Percentiles rank a stretch among this genome's conserved stretches.
Evolutionary conservation across 2,329 filamentous ascomycete genomes (phyloP).

Genomic region (Botrytis fabae): DNA sequence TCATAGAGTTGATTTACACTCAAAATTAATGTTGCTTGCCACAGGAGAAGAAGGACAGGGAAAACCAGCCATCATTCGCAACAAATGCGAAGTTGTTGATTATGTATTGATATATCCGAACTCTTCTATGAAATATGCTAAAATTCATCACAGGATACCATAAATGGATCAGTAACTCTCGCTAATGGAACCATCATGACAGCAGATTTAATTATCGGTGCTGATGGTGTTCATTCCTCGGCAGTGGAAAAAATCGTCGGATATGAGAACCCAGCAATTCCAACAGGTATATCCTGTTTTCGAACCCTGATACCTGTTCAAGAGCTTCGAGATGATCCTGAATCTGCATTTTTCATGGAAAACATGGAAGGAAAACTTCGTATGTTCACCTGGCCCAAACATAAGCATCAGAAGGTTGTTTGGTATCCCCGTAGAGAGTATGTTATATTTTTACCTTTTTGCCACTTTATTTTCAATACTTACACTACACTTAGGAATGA

Average conservation of each 20-base stretch:
- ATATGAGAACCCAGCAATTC: conserved; percentile 6
- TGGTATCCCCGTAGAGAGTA: conserved; percentile 52
- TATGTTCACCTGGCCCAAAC: conserved; percentile 44
- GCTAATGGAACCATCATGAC: conserved; percentile 46
- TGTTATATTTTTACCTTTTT: conserved; percentile 43
- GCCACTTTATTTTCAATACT: conserved; percentile 25
- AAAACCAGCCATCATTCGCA: conserved; percentile 43
- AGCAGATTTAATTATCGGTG: conserved; percentile 55
- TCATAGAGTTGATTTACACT: conserved; percentile 55
- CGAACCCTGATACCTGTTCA: conserved; percentile 32
- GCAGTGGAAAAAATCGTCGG: conserved; percentile 1
- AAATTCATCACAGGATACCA: conserved; percentile 4
- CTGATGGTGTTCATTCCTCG: conserved; percentile 50
- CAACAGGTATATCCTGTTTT: conserved; percentile 32
- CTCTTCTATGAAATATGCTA: not conserved
- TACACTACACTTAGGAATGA: conserved; percentile 26
- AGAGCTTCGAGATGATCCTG: conserved; percentile 41
- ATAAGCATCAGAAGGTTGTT: conserved; percentile 45
- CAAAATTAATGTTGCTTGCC: conserved; percentile 51
- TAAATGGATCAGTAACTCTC: conserved; percentile 46
- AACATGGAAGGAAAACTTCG: conserved; percentile 30
- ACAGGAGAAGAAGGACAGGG: conserved; percentile 43
- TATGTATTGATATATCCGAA: conserved; percentile 23
- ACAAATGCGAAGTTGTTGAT: conserved; percentile 44
- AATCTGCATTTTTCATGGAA: conserved; percentile 41